A percentile compares a stretch with the other conserved stretches of the same genome.
phyloP scores from a whole-genome alignment of 2,329 filamentous ascomycete species.

The Akanthomyces lecanii region DNA sequence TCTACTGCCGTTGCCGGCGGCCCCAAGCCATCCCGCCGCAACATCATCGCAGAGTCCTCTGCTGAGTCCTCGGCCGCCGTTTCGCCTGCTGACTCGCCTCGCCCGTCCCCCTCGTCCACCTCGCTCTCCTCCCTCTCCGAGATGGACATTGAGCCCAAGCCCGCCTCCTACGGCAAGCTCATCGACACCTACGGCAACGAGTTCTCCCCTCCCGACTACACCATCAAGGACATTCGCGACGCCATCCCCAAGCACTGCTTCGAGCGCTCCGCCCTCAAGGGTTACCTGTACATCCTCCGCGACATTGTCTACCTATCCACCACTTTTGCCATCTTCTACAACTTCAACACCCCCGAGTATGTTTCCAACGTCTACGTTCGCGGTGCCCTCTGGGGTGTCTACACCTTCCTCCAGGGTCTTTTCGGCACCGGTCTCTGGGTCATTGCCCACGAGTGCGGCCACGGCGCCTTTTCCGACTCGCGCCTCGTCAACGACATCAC shows the following conservation, averaged over 20 bases:
- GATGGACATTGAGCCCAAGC: slow-evolving; percentile 43
- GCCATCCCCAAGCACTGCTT: slow-evolving; percentile 98
- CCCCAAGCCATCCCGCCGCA: slow-evolving; percentile 44
- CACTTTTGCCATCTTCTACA: slow-evolving; percentile 87
- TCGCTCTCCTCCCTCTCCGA: slow-evolving; percentile 88
- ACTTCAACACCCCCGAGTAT: slow-evolving; percentile 79
- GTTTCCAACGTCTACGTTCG: slow-evolving; percentile 67
- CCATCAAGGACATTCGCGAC: slow-evolving; percentile 94
- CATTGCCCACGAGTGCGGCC: slow-evolving; percentile 94
- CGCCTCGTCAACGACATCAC: slow-evolving; percentile 86
- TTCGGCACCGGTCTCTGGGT: slow-evolving; percentile 96
- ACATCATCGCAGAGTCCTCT: slow-evolving; percentile 42
- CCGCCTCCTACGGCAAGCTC: slow-evolving; percentile 58
- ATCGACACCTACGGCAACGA: slow-evolving; percentile 92
- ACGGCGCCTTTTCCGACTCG: slow-evolving; percentile 93
- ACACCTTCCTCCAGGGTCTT: slow-evolving; percentile 81
- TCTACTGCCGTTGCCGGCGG: slow-evolving; percentile 39
- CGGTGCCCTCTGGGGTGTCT: slow-evolving; percentile 58
- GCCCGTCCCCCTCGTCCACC: slow-evolving; percentile 71
- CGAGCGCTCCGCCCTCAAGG: slow-evolving; percentile 72
- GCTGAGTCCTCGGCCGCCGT: slow-evolving; percentile 54
- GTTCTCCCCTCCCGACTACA: slow-evolving; percentile 91
- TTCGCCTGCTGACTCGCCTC: slow-evolving; percentile 57
- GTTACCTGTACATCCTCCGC: slow-evolving; percentile 78
- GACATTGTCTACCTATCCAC: slow-evolving; percentile 68